Evolutionary conservation across 192 early-diverging fungal species (phyloP), one percentile per base, ranked within the genome.

Genomic region (Entomortierella chlamydospora): DNA sequence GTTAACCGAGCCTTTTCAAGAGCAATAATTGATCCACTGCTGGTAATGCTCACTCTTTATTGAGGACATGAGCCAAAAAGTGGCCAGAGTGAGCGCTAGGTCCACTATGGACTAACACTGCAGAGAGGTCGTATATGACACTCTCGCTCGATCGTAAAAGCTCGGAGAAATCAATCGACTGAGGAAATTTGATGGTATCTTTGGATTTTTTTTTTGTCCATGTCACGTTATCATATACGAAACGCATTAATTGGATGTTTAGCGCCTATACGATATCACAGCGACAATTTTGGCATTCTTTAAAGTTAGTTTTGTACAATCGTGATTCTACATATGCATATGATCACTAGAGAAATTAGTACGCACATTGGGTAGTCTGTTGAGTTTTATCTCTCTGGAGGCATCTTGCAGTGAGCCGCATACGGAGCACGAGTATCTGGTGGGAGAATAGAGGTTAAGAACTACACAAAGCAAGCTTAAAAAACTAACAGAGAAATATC

Each of bases 181-280:
- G 28, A 9, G 80, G 82, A 51, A 83, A 83, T 0, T 39, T 51
- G 29, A 83, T 68, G 20, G 53, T 68, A 9, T 73, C 69, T 45
- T 76, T 82, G 28, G 77, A 70, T 23, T 83, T 83, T 49, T 64
- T 74, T 42, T 83, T 83, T 11, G 72, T 83, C 65, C 68, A 72
- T 1, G 72, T 73, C 3, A 12, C 18, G 26, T 3, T 52, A 30
- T 82, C 82, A 22, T 82, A 83, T 0, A 82, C 43, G 51, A 83
- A 83, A 15, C 82, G 81, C 79, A 83, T 81, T 31, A 83, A 11
- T n/a, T 83, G 82, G 22, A 83, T 61, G 22, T 72, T 83, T 9
- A 83, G 65, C 4, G 68, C 68, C 76, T 79, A 52, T 4, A 37
- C 34, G 34, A 37, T n/a, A 15, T 18, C 3, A 30, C 11, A 10